These are phyloP conservation scores for Fusarium domesticum DNA, from an alignment of 2,329 filamentous ascomycete species.

Conservation along the genomic window DNA sequence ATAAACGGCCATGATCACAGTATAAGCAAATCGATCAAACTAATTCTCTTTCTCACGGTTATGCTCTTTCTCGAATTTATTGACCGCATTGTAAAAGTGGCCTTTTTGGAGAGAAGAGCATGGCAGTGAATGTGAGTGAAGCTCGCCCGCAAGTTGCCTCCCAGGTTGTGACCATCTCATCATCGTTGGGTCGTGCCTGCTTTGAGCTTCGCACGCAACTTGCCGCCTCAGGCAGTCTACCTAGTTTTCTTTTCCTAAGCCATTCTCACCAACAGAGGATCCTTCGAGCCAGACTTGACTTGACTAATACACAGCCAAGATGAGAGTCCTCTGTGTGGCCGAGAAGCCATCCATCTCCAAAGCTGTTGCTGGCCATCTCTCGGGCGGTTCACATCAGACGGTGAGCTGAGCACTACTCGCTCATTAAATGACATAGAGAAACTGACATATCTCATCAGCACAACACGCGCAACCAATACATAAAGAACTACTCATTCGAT, in stretches of 20 bases:
- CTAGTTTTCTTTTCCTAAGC: neutral
- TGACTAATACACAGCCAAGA: constrained; percentile 28
- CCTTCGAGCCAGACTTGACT: too few relatives aligned
- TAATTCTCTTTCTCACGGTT: too few relatives aligned
- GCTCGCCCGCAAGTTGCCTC: neutral
- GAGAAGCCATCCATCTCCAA: constrained; percentile 90
- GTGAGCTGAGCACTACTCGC: constrained; percentile 48
- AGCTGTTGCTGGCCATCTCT: constrained; percentile 85
- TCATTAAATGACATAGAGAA: neutral
- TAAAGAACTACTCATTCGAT: constrained; percentile 92
- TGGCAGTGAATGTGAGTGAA: neutral
- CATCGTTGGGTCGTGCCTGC: neutral
- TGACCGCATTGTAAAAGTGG: too few relatives aligned
- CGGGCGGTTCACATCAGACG: constrained; percentile 68
- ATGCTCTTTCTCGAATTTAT: too few relatives aligned
- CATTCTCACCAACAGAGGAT: too few relatives aligned
- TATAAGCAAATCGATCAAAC: too few relatives aligned
- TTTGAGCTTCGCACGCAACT: neutral
- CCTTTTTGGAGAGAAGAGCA: neutral
- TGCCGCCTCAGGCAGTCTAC: neutral
- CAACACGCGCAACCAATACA: constrained; percentile 68
- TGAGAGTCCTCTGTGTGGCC: constrained; percentile 55
- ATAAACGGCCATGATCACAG: too few relatives aligned
- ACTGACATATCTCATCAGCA: constrained; percentile 47
- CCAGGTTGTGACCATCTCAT: neutral